Evolutionary conservation across 1,284 basidiomycete genomes (phyloP).

Genomic region (Mrakiaceae sp.): DNA sequence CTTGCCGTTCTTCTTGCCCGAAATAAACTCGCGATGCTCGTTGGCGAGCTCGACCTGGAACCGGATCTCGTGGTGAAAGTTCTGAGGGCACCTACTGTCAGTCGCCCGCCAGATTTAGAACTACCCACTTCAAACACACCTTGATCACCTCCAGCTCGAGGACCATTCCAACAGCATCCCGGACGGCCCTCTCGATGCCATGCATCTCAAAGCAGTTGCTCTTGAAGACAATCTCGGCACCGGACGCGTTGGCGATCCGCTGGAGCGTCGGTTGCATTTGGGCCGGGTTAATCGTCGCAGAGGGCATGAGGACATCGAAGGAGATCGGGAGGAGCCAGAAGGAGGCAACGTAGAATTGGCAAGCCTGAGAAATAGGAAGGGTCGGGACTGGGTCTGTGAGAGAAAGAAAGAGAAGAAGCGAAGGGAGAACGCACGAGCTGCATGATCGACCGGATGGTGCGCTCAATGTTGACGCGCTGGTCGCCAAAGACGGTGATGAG

Average conservation of each 20-base stretch:
- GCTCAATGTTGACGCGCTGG: slow-evolving; percentile 85
- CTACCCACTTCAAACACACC: slow-evolving; percentile 36
- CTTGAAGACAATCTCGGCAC: slow-evolving; percentile 94
- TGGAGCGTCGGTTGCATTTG: slow-evolving; percentile 78
- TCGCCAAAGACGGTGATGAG: slow-evolving; percentile 91
- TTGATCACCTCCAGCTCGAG: slow-evolving; percentile 85
- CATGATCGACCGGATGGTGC: slow-evolving; percentile 92
- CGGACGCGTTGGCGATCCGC: slow-evolving; percentile 72
- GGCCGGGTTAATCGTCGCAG: slow-evolving; percentile 61
- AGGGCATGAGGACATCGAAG: slow-evolving; percentile 79
- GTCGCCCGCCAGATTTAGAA: neutral
- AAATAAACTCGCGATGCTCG: slow-evolving; percentile 96
- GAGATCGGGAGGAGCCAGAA: slow-evolving; percentile 91
- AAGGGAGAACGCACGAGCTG: slow-evolving; percentile 54
- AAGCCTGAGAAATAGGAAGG: slow-evolving; percentile 48
- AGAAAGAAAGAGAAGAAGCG: slow-evolving; percentile 1
- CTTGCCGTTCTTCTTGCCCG: slow-evolving; percentile 96
- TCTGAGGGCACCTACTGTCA: slow-evolving; percentile 36
- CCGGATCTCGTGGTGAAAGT: slow-evolving; percentile 91
- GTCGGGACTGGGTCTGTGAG: slow-evolving; percentile 12
- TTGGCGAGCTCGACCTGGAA: slow-evolving; percentile 98
- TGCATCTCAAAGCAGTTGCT: slow-evolving; percentile 96
- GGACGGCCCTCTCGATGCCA: slow-evolving; percentile 87
- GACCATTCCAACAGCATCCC: slow-evolving; percentile 71
- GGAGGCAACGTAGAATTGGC: slow-evolving; percentile 89